Evolutionary conservation across 352 stramenopile genomes (phyloP).

Genomic region (Phytophthora pinifolia): DNA sequence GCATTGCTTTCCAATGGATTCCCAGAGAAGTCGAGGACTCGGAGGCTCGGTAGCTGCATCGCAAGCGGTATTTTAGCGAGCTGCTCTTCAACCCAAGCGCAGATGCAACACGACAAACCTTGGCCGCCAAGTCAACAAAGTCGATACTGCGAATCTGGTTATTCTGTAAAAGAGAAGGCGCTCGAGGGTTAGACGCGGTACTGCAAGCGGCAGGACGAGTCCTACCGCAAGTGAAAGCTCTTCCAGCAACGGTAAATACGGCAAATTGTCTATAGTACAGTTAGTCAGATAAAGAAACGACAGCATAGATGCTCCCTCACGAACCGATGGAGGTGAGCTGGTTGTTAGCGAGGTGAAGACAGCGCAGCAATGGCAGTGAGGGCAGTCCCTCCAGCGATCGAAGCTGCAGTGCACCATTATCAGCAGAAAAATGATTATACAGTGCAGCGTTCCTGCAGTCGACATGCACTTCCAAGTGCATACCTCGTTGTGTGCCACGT

Average conservation of each 20-base stretch:
- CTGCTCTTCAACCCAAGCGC: too few species aligned
- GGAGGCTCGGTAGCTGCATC: constrained; percentile 44
- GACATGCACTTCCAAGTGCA: too few species aligned
- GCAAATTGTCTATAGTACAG: constrained; percentile 39
- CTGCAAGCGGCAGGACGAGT: background rate
- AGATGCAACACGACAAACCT: constrained; percentile 19
- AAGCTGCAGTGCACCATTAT: constrained; percentile 32
- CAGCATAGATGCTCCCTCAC: background rate
- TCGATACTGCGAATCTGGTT: constrained; percentile 55
- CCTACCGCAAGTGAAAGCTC: constrained; percentile 53
- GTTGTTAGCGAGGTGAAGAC: constrained; percentile 55
- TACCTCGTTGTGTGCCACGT: constrained; percentile 58
- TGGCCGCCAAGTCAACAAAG: constrained; percentile 34
- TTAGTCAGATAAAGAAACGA: background rate
- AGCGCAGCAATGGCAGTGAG: constrained; percentile 38
- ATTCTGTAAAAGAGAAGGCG: constrained; percentile 25
- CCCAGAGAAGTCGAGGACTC: constrained; percentile 43
- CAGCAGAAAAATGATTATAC: background rate
- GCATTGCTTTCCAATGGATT: constrained; percentile 35
- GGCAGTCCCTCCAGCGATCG: constrained; percentile 45
- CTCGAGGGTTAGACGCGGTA: too few species aligned
- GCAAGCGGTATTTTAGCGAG: too few species aligned
- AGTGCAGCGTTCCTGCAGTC: too few species aligned
- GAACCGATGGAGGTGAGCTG: constrained; percentile 47
- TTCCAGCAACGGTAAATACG: constrained; percentile 43